Evolutionary conservation across 202 grass and related monocot species (phyloP).

Genomic region (Musa balbisiana): DNA sequence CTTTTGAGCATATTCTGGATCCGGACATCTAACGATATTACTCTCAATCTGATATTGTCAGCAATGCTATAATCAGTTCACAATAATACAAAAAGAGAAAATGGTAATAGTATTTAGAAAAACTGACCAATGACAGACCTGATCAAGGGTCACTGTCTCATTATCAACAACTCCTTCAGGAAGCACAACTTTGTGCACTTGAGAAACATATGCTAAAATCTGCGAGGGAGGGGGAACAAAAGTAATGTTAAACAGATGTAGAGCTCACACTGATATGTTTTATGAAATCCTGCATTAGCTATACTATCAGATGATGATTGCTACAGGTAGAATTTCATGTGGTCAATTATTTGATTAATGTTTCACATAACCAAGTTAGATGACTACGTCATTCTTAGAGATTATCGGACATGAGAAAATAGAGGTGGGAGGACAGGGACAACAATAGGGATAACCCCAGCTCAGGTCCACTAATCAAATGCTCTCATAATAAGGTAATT

Average conservation of each 20-base stretch:
- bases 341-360: constrained; percentile 2
- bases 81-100: background rate
- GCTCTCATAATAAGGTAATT: no score
- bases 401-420: no score
- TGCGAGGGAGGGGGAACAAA: constrained; percentile 1
- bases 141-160: constrained; percentile 63
- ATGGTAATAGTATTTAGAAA: background rate
- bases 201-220: constrained; percentile 94
- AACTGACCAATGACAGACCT: constrained; percentile 43
- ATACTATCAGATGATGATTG: background rate
- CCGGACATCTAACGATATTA: constrained; percentile 88
- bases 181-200: constrained; percentile 85
- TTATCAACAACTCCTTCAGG: constrained; percentile 80
- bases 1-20: constrained; percentile 91
- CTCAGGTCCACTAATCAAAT: no score
- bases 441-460: no score
- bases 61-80: constrained; percentile 18
- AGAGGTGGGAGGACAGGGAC: no score
- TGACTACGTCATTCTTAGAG: no score
- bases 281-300: background rate
- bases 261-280: background rate
- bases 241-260: background rate
- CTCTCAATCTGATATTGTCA: constrained; percentile 71
- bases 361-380: no score
- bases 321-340: background rate